Evolutionary conservation across 306 rosid genomes (phyloP).

Genomic region (Rubus idaeus): DNA sequence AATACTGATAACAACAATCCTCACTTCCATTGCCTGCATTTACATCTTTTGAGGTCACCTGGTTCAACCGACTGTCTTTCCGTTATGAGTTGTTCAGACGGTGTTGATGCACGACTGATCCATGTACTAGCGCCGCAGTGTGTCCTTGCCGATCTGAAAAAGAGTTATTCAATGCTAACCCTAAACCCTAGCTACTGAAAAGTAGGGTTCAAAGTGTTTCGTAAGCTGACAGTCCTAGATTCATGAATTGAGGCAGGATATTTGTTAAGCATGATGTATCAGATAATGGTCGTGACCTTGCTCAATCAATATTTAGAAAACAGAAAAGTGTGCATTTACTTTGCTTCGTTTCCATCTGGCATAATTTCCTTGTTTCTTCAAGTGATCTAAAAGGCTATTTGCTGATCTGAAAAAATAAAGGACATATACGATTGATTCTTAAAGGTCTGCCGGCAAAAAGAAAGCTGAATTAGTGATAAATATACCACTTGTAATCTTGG

Average conservation of each 20-base stretch:
- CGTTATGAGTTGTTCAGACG: constrained; percentile 2
- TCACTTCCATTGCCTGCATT: constrained; percentile 57
- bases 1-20: constrained; percentile 59
- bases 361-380: neutral
- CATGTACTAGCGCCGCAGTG: constrained; percentile 12
- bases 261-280: neutral
- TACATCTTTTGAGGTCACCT: constrained; percentile 48
- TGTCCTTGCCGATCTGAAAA: neutral
- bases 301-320: neutral
- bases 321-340: neutral
- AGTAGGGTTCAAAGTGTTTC: neutral
- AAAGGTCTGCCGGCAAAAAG: too few species aligned
- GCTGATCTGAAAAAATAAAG: too few species aligned
- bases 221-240: neutral
- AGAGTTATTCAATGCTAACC: neutral
- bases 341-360: neutral
- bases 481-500: too few species aligned
- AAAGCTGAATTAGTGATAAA: too few species aligned
- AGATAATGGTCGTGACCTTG: neutral
- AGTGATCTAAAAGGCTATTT: neutral
- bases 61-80: neutral
- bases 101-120: constrained; percentile 22
- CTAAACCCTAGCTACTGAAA: neutral
- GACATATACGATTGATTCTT: too few species aligned
- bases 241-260: neutral